Base-by-base conservation (phyloP, 805 yeast species). In the Saturnispora sanitii region DNA sequence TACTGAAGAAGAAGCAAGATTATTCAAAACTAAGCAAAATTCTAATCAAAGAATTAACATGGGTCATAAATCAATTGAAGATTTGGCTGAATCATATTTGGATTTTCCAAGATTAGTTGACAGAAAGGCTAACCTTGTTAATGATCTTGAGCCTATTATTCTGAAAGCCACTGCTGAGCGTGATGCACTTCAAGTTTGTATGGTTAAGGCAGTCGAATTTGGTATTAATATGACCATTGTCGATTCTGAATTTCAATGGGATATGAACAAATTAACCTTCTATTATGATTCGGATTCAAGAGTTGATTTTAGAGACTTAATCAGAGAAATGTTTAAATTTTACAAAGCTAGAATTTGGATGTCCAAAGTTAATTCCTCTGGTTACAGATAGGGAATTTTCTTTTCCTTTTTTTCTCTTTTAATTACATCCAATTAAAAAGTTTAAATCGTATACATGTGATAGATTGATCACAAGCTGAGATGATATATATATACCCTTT, bases 211-310 rank as follows among this genome's bases (percentile, higher is more conserved):
- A 30, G 67, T 71, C 45, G 72, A 72, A 21, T 67, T 65, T 45
- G 62, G 65, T 8, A 61, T 74, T 38, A 51, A 51, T 25, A 74
- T 83, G 88, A 65, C 61, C 42, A 71, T 83, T 39, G 68, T 79
- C 31, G 92, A 82, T 52, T 82, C 87, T 2, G 94, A 83, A 61
- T 83, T 82, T 60, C 94, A 83, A 60, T 83, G 84, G 78, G 94
- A 83, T 56, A 70, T 88, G 41, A 71, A 84, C 44, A 83, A 83
- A 62, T 71, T 83, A 53, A 83, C 86, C 12, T 82, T 83, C 55
- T 83, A 82, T 61, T 80, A 80, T 57, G 62, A 55, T 23, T 75
- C 79, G 40, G 65, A 66, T 38, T 73, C 74, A 48, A 66, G 94
- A 47, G 79, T 83, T 42, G 94, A 83, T 57, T 82, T 82, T 57